These are phyloP conservation scores for Ormosia emarginata DNA, from an alignment of 306 rosid species.

Conservation along the genomic window DNA sequence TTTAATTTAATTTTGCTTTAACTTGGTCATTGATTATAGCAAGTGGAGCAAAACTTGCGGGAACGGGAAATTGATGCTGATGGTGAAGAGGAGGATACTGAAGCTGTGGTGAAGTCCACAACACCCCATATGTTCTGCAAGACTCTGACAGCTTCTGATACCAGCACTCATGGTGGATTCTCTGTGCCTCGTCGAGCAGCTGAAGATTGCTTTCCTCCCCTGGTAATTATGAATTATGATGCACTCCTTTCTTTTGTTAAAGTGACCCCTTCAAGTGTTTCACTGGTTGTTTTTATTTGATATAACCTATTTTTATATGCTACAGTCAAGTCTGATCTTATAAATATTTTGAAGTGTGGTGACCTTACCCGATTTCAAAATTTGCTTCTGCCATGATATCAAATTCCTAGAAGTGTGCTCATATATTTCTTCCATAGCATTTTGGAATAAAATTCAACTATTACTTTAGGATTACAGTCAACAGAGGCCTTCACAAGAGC, in stretches of 20 bases:
- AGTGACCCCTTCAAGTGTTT: background rate
- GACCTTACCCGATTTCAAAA: background rate
- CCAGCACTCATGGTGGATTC: constrained; percentile 99
- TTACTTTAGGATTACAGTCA: constrained; percentile 76
- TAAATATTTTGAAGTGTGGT: background rate
- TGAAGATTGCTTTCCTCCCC: constrained; percentile 98
- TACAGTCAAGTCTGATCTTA: background rate
- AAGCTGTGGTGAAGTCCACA: constrained; percentile 60
- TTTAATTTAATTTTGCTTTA: constrained; percentile 20
- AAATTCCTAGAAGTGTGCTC: background rate
- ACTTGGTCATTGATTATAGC: constrained; percentile 39
- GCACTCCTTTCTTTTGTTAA: background rate
- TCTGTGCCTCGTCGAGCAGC: constrained; percentile 99
- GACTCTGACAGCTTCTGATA: constrained; percentile 98
- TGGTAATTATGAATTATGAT: constrained; percentile 48
- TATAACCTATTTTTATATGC: background rate
- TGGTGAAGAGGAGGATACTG: constrained; percentile 67
- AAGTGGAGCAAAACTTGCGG: constrained; percentile 48
- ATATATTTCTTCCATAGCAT: background rate
- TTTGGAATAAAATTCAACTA: background rate
- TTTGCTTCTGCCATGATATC: background rate
- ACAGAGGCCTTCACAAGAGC: constrained; percentile 97
- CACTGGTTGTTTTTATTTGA: background rate
- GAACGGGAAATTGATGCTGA: constrained; percentile 56
- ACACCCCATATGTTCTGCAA: constrained; percentile 99